These are phyloP conservation scores for Calocybe gangraenosa DNA, from an alignment of 768 basidiomycete genomes.

Conservation along the genomic window DNA sequence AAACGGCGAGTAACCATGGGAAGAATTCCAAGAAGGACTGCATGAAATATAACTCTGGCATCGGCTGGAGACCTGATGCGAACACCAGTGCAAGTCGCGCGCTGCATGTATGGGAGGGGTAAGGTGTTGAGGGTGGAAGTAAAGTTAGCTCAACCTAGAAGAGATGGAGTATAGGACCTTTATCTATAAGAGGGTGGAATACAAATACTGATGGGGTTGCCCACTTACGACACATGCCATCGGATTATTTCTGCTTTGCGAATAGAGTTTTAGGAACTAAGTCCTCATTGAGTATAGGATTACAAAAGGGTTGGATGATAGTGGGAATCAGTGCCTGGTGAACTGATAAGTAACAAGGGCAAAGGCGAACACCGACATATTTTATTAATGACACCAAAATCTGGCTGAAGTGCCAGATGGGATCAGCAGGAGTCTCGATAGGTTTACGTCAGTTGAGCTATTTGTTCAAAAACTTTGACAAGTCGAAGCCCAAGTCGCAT, in stretches of 20 bases:
- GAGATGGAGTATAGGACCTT: constrained; percentile 24
- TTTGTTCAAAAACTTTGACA: neutral
- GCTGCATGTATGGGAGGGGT: constrained; percentile 33
- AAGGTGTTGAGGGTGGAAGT: constrained; percentile 1
- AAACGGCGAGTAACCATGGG: constrained; percentile 76
- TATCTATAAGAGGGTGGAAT: constrained; percentile 32
- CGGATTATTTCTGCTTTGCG: constrained; percentile 28
- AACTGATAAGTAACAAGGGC: constrained; percentile 13
- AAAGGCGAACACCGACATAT: constrained; percentile 8
- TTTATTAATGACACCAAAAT: neutral
- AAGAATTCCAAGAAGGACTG: constrained; percentile 60
- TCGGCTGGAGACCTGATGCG: constrained; percentile 50
- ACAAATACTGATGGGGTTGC: constrained; percentile 36
- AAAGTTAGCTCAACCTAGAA: constrained; percentile 5
- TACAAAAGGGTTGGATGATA: constrained; percentile 27
- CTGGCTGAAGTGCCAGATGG: constrained; percentile 1
- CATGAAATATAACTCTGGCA: constrained; percentile 67
- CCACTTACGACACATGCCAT: constrained; percentile 34
- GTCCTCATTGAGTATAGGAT: constrained; percentile 21
- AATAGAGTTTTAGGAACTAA: constrained; percentile 49
- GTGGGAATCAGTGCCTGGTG: constrained; percentile 32
- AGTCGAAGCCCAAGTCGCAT: neutral
- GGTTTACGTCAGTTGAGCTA: constrained; percentile 3
- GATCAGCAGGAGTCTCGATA: constrained; percentile 1
- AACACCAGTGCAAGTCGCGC: constrained; percentile 47